Evolutionary conservation across 1,139 yeast genomes (phyloP).

Genomic region (Entelexis sorbosivorans): DNA sequence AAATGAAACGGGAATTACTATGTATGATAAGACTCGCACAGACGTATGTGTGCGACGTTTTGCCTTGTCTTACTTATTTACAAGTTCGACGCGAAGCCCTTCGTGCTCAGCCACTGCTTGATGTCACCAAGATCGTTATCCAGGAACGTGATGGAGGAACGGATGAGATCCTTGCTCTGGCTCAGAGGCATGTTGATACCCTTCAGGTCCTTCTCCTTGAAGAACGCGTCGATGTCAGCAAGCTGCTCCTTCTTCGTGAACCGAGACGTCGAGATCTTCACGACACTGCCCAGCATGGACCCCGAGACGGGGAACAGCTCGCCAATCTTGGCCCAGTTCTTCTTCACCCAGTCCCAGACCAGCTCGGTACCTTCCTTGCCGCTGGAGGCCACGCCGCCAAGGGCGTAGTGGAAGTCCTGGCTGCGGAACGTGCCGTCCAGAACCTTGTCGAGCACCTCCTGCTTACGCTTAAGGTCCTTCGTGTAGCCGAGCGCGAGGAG

Average conservation of each 20-base stretch:
- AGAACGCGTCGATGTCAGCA: conserved; percentile 48
- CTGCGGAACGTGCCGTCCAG: conserved; percentile 60
- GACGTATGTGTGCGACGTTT: no score
- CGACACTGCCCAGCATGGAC: conserved; percentile 65
- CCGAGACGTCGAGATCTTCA: conserved; percentile 49
- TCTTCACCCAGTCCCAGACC: conserved; percentile 65
- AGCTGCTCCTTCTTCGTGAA: conserved; percentile 54
- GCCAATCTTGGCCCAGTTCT: conserved; percentile 59
- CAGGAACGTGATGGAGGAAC: conserved; percentile 55
- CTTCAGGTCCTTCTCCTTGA: conserved; percentile 48
- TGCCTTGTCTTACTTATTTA: neutral
- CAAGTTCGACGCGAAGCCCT: neutral
- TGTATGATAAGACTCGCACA: neutral
- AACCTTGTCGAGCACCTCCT: conserved; percentile 49
- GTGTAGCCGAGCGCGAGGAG: conserved; percentile 66
- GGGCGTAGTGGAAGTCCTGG: conserved; percentile 66
- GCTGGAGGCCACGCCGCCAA: conserved; percentile 57
- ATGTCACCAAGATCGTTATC: conserved; percentile 50
- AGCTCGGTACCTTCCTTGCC: conserved; percentile 47
- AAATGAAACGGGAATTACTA: neutral
- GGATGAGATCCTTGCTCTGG: conserved; percentile 57
- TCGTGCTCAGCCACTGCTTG: conserved; percentile 34
- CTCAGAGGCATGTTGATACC: conserved; percentile 67
- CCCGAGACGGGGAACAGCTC: conserved; percentile 70
- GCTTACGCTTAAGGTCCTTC: conserved; percentile 45